Base-by-base conservation (phyloP, 129 eudicot species). In the Arctium minus region DNA sequence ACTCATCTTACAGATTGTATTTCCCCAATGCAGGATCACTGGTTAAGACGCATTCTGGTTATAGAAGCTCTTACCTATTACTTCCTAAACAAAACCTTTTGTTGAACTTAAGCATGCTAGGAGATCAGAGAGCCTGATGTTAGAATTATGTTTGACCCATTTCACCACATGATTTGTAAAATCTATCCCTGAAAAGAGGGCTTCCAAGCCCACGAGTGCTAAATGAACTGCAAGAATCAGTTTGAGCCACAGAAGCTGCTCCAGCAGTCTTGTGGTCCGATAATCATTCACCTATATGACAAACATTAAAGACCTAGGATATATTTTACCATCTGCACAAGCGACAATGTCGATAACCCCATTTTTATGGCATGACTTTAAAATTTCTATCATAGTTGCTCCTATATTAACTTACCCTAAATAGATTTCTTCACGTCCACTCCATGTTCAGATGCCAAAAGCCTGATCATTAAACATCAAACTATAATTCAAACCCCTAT, bases 381-480 rank as follows among this genome's bases (percentile, higher is more conserved):
- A 36, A 33, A 3, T 3, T 56, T 60, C 46, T 60, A 53, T 77
- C 17, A n/a, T 77, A 33, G 65, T n/a, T 60, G 68, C 68, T 60
- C 68, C 68, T 60, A 4, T 13, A 56, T 60, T 60, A 29, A 60
- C 68, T 76, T 36, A 56, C 5, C 48, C 80, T 76, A 53, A 56
- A 76, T 12, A 33, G 72, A 22, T 77, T 77, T 77, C 80, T 77
- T 62, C 7, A 17, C 56, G 12, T 39, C 77, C 71, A 77, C 48
- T 77, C 50, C 35, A 77, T 53, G 72, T 77, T 56, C 50, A 60
- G 71, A 77, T 10, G 53, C 80, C 65, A 77, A 46, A 77, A 44
- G 72, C 72, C 35, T 77, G 5, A 13, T 50, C 46, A 76, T 56
- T 32, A 76, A 76, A 33, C 68, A 68, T 30, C 30, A 31, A 76